Evolutionary conservation across 139 green algal species (phyloP), one percentile per base, ranked within the genome.

Genomic region (Desmodesmus armatus): DNA sequence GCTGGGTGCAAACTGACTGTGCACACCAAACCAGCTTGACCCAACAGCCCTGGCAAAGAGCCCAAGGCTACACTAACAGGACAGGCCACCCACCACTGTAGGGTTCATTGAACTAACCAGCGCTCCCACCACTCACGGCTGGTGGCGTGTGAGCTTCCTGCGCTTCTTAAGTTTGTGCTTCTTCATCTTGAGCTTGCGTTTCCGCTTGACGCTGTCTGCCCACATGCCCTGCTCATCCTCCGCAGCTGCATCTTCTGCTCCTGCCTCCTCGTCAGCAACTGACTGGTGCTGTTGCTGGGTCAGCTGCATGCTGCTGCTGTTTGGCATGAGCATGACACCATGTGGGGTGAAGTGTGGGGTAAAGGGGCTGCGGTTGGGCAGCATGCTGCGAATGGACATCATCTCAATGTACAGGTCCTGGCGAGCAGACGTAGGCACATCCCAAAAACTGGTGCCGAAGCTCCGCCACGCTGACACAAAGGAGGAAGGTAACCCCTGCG

Each of bases 91-190:
- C n/a, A n/a, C n/a, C n/a, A n/a, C n/a, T n/a, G n/a, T n/a, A n/a
- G n/a, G n/a, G n/a, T n/a, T n/a, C n/a, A n/a, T n/a, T n/a, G n/a
- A n/a, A n/a, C n/a, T n/a, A n/a, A n/a, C n/a, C n/a, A n/a, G n/a
- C n/a, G n/a, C n/a, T n/a, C n/a, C n/a, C n/a, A n/a, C n/a, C n/a
- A n/a, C n/a, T 11, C 55, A 35, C 31, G 43, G 25, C 60, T 84
- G 78, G 40, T 84, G 78, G 40, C 78, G 60, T 60, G 75, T 44
- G 58, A 60, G 41, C 78, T 74, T 73, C 78, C 74, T 84, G 27
- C 78, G 78, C 60, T 84, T 84, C 60, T 84, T 84, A 60, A 60
- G 75, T 43, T 85, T 85, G 65, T 85, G 80, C 65, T 67, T 65
- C 66, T 78, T 85, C 25, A 85, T 85, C 43, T 85, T 85, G 7